Conservation (phyloP, 176 grass and related monocot species). For the Cenchrus americanus region DNA sequence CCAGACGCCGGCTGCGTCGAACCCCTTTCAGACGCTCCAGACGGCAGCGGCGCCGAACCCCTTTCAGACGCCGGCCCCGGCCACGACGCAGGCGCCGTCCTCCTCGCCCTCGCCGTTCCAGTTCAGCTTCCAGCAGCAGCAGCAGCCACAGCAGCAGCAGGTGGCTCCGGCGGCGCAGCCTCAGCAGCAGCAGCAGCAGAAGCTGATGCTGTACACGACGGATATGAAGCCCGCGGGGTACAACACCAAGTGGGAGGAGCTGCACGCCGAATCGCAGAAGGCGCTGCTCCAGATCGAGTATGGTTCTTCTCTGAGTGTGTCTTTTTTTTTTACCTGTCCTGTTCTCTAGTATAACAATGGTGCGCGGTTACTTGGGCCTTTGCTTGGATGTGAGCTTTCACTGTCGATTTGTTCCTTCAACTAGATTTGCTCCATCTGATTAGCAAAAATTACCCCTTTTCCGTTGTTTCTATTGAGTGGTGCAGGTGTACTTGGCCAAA, state of each 20-base stretch:
- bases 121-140: conserved; percentile 61
- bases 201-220: conserved; percentile 60
- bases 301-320: conserved; percentile 22
- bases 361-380: conserved; percentile 6
- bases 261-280: conserved; percentile 83
- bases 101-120: conserved; percentile 52
- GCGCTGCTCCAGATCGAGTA: conserved; percentile 87
- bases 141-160: conserved; percentile 30
- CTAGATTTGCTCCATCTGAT: conserved; percentile 5
- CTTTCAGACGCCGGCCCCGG: conserved; percentile 40
- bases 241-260: conserved; percentile 78
- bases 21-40: conserved; percentile 30
- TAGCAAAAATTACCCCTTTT: neutral
- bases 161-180: conserved; percentile 25
- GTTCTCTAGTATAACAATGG: conserved; percentile 11
- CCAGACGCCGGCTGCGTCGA: conserved; percentile 37
- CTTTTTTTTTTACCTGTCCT: neutral
- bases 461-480: neutral
- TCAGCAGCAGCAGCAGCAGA: conserved; percentile 46
- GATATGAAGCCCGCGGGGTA: conserved; percentile 73
- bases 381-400: neutral
- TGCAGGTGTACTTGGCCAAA: conserved; percentile 1
- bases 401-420: neutral
- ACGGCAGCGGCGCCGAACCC: conserved; percentile 41
- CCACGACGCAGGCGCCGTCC: conserved; percentile 19